Base-by-base conservation (phyloP, 2,329 filamentous ascomycete genomes). In the Madurella mycetomatis region DNA sequence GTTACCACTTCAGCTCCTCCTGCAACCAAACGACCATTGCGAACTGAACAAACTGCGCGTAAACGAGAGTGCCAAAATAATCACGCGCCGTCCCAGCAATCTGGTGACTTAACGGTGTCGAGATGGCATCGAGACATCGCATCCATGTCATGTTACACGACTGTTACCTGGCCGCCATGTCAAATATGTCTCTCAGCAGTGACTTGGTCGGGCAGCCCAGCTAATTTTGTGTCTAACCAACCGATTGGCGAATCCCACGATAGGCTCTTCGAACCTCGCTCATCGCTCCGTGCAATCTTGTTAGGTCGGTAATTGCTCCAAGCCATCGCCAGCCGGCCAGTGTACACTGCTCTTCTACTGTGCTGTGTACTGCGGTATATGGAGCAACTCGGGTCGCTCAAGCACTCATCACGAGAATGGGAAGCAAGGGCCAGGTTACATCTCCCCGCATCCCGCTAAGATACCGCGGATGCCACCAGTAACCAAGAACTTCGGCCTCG, bases 91-190 rank as follows among this genome's bases (percentile, higher is more conserved):
- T 12, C 9, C 34, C 34, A 11, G 11, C 4, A 9, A 37, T 37
- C 34, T 37, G 34, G 34, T 37, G 11, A 37, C 34, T 37, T 4
- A 15, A 4, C 4, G 9, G 34, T 9, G 11, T 37, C 13, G 34
- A 37, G 13, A 11, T 37, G 34, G 34, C 34, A 12, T 37, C 34
- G 11, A 11, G 11, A 37, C 9, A 37, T 11, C 34, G 34, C 34
- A 11, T 37, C 34, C 37, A 49, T 44, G 55, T 40, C 32, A 57
- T 53, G 51, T 57, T 57, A 57, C 55, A 51, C 51, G 49, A 25
- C 49, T 17, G 25, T 37, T 25, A 15, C 31, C 13, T 7, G 32
- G n/a, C 15, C 2, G 46, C 25, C 25, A 4, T 25, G 25, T 25
- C 25, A 25, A 25, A 25, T 7, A 25, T 25, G 25, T 7, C 25